Percentiles rank a stretch among this genome's conserved stretches.
These are phyloP conservation scores for Penicillium lividum DNA, from an alignment of 495 filamentous ascomycete genomes.

Conservation along the genomic window DNA sequence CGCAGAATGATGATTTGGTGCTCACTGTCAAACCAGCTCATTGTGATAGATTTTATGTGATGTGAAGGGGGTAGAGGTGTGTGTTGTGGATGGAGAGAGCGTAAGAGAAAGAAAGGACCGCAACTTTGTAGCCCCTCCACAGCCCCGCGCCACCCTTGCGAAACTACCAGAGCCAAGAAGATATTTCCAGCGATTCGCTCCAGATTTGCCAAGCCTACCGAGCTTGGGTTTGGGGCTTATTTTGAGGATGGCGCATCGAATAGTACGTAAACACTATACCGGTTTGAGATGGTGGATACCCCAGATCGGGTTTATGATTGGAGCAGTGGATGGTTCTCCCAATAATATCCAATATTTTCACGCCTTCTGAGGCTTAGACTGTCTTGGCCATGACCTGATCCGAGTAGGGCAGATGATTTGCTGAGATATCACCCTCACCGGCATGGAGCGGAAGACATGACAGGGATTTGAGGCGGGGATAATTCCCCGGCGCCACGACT, in stretches of 20 bases:
- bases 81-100: slow-evolving; percentile 6
- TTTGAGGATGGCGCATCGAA: neutral
- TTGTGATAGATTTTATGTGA: slow-evolving; percentile 7
- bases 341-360: slow-evolving; percentile 1
- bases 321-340: neutral
- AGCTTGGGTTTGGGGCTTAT: neutral
- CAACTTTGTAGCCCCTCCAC: slow-evolving; percentile 10
- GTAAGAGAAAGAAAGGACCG: slow-evolving; percentile 2
- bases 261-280: slow-evolving; percentile 6
- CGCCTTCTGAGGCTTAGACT: neutral
- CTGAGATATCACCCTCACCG: neutral
- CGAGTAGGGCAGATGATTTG: slow-evolving; percentile 1
- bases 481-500: neutral
- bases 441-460: neutral
- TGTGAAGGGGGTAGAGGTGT: neutral
- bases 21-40: slow-evolving; percentile 17
- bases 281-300: neutral
- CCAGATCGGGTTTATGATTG: slow-evolving; percentile 4
- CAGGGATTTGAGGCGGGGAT: neutral
- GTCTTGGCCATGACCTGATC: neutral
- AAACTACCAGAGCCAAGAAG: neutral
- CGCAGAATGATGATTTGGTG: neutral
- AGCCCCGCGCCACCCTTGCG: slow-evolving; percentile 5
- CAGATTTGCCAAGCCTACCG: slow-evolving; percentile 5
- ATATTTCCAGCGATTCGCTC: neutral